Base-by-base conservation (phyloP, 2,329 filamentous ascomycete genomes). In the Aspergillus fischeri region DNA sequence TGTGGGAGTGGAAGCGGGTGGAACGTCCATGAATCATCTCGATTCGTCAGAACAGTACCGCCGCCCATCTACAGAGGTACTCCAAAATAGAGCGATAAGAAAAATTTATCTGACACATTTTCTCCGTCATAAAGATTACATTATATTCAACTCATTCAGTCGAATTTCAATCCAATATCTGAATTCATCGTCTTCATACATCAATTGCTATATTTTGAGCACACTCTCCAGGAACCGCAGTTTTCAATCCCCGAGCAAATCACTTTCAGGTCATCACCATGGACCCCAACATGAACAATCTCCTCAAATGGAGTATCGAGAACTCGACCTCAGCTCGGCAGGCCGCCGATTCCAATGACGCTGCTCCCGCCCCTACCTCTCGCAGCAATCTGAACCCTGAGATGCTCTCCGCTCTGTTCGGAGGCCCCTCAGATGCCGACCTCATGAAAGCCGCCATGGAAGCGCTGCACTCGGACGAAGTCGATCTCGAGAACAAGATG, bases 401-500 rank as follows among this genome's bases (percentile, higher is more conserved):
- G 56, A 81, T 88, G 57, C 81, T 97, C 59, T 84, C 84, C 47
- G 81, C 88, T 14, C 81, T 97, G 55, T 83, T 95, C 70, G 92
- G 92, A 75, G 91, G 89, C 0, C 90, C 90, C 45, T 91, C 88
- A 2, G 93, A 99, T 62, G 92, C 94, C 24, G 91, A 97, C 60
- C 83, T 95, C 53, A 97, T 99, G 94, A 86, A 85, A 67, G 85
- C 88, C 53, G 83, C 89, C 61, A 96, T 99, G 86, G 82, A 83
- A 28, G 85, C 89, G 56, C 88, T 97, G 69, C 82, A 80, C 9
- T 85, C 86, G 20, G 78, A 85, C 8, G 82, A 88, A 56, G 78
- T 88, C 55, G 83, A 84, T 3, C 80, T 93, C 51, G 88, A 91
- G 47, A 85, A 91, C 75, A 91, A 90, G 73, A 77, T 95, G 54